A percentile compares a stretch with the other conserved stretches of the same genome.
Conservation (phyloP, 2,329 filamentous ascomycete genomes). For the Colletotrichum limetticola region DNA sequence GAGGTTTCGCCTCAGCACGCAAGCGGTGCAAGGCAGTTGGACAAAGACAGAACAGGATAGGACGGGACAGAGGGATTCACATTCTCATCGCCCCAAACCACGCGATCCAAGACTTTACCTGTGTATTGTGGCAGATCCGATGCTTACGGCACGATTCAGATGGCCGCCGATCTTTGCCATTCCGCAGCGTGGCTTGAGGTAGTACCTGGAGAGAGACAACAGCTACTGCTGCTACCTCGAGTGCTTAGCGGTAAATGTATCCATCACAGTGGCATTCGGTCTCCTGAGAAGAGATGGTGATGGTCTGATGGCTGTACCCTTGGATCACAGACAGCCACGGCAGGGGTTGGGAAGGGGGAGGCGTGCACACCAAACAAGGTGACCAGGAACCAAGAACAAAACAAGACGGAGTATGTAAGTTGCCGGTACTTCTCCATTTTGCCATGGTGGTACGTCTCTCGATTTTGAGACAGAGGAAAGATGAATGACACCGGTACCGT, state of each 20-base stretch:
- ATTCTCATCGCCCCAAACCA: background rate
- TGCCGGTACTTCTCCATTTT: background rate
- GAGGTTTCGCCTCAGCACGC: background rate
- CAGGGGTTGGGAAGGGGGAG: background rate
- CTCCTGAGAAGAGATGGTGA: background rate
- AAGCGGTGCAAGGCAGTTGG: background rate
- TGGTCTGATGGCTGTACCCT: background rate
- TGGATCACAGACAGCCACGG: background rate
- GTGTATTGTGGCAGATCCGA: background rate
- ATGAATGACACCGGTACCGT: background rate
- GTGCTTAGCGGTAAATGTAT: background rate
- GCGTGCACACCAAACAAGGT: background rate
- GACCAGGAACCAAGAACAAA: background rate
- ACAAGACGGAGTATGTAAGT: background rate
- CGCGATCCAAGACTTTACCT: background rate
- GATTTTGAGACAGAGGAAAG: background rate
- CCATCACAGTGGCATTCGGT: background rate
- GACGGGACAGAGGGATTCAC: background rate
- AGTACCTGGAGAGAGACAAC: background rate
- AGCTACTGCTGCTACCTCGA: background rate
- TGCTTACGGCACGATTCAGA: background rate
- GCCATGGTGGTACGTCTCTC: background rate
- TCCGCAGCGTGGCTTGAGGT: background rate
- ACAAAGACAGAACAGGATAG: too few species aligned
- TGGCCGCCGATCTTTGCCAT: constrained; percentile 10